These are phyloP conservation scores for Coleophoma cylindrospora DNA, from an alignment of 2,329 filamentous ascomycete species.

Conservation along the genomic window DNA sequence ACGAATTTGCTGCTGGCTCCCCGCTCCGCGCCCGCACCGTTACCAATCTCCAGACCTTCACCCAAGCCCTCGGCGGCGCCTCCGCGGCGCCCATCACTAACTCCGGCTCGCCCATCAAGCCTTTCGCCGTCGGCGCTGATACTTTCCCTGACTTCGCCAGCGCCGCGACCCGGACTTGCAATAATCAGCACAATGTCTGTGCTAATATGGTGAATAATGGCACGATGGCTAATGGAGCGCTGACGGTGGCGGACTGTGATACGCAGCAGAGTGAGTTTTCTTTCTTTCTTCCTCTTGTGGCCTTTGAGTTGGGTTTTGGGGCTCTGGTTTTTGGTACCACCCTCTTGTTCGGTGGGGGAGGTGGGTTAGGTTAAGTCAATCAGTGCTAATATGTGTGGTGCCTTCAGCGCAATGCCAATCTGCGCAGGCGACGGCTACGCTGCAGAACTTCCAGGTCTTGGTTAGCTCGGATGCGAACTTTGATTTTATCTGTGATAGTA, in stretches of 20 bases:
- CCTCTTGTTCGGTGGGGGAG: too few species aligned
- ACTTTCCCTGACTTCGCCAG: conserved; percentile 11
- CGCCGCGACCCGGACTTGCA: conserved; percentile 10
- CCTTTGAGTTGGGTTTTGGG: background rate
- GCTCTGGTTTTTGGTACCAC: too few species aligned
- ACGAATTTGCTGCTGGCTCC: background rate
- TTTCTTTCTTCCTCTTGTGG: background rate
- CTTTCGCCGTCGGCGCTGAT: conserved; percentile 9
- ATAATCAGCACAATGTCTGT: conserved; percentile 14
- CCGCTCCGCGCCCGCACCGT: background rate
- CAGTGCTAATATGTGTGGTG: background rate
- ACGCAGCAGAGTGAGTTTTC: conserved; percentile 10
- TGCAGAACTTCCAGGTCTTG: conserved; percentile 4
- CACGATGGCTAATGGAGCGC: too few species aligned
- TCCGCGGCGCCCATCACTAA: conserved; percentile 8
- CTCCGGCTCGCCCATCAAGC: conserved; percentile 5
- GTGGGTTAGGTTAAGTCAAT: background rate
- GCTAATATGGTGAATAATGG: conserved; percentile 8
- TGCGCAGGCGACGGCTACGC: conserved; percentile 1
- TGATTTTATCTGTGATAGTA: conserved; percentile 13
- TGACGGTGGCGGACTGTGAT: conserved; percentile 8
- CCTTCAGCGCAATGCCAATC: background rate
- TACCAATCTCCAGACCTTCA: conserved; percentile 9
- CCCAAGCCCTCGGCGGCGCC: conserved; percentile 9
- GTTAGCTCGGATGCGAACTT: conserved; percentile 13